Conservation (phyloP, 768 basidiomycete species). For the Rhizopogon salebrosus region DNA sequence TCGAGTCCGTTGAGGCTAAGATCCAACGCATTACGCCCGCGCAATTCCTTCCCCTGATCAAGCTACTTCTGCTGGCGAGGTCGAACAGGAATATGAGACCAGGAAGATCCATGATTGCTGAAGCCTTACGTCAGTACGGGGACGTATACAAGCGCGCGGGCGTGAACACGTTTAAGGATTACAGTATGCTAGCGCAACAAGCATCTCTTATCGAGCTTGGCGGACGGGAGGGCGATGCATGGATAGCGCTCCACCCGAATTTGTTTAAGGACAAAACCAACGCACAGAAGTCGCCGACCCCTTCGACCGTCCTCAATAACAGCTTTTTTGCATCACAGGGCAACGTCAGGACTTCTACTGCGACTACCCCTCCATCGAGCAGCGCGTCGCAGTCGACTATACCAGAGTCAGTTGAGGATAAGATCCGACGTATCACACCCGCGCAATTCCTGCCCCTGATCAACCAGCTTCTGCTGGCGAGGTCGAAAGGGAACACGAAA, state of each 20-base stretch:
- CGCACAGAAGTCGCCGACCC: too few species aligned
- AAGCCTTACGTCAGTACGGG: conserved; percentile 23
- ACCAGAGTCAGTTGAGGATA: too few species aligned
- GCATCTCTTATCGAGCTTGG: conserved; percentile 23
- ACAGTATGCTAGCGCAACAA: conserved; percentile 20
- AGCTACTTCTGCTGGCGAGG: conserved; percentile 16
- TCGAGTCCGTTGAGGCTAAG: conserved; percentile 5
- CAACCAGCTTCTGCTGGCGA: too few species aligned
- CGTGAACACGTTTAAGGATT: conserved; percentile 21
- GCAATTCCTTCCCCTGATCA: conserved; percentile 28
- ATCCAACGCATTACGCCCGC: conserved; percentile 11
- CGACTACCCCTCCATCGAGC: not conserved
- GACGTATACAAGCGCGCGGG: conserved; percentile 21
- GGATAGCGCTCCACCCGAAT: conserved; percentile 24
- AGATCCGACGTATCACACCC: conserved; percentile 10
- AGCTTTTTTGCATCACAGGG: not conserved
- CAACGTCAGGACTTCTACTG: not conserved
- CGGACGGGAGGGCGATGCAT: conserved; percentile 8
- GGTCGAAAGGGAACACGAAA: conserved; percentile 23
- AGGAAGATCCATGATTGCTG: conserved; percentile 34
- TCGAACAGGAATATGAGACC: conserved; percentile 29
- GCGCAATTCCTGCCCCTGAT: conserved; percentile 27
- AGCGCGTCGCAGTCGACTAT: too few species aligned
- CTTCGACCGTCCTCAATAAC: conserved; percentile 3
- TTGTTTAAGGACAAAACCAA: not conserved